phyloP scores from a whole-genome alignment of 192 early-diverging fungal species.

The Pecoramyces ruminantium region DNA sequence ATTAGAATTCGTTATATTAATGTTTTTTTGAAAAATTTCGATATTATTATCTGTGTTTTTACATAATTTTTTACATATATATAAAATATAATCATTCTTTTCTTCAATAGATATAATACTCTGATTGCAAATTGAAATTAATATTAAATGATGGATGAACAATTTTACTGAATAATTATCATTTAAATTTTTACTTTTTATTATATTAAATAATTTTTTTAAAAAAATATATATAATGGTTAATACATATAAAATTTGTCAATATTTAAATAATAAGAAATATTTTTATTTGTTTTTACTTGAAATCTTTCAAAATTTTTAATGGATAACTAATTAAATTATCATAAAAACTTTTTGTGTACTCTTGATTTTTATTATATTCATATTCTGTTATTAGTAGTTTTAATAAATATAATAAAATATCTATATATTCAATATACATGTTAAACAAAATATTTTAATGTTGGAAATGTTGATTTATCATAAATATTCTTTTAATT shows the following conservation, averaged over 20 bases:
- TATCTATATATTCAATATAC: not conserved
- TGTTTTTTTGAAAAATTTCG: not conserved
- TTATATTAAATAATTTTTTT: too few species aligned
- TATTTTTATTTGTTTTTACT: too few species aligned
- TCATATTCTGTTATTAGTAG: not conserved
- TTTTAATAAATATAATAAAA: not conserved
- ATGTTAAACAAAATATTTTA: too few species aligned
- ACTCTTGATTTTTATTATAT: not conserved
- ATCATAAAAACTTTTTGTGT: not conserved
- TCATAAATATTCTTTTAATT: too few species aligned
- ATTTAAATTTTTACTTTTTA: not conserved
- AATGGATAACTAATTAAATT: not conserved
- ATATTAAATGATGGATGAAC: not conserved
- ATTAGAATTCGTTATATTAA: not conserved
- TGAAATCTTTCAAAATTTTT: not conserved
- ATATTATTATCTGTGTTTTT: not conserved
- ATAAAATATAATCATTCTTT: not conserved
- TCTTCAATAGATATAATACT: not conserved
- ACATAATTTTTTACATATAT: not conserved
- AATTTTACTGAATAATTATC: not conserved
- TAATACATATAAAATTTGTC: too few species aligned
- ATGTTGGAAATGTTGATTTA: too few species aligned
- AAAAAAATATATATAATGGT: too few species aligned
- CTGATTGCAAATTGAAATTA: not conserved
- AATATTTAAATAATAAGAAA: too few species aligned